Conservation (phyloP, 495 filamentous ascomycete species). For the Penicillium lagena region DNA sequence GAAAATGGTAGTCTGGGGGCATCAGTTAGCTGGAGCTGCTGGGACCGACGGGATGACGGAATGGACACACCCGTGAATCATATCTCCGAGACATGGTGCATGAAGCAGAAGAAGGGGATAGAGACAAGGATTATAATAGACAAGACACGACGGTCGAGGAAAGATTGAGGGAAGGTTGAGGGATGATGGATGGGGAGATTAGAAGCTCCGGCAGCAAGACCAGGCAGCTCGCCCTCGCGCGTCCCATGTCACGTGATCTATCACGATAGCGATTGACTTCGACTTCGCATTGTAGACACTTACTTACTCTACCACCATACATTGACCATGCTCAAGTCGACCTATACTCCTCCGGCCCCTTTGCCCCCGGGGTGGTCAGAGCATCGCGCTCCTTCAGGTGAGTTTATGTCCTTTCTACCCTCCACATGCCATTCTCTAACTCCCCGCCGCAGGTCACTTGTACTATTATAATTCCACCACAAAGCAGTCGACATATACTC, state of each 20-base stretch:
- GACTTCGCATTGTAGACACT: no score
- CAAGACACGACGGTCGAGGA: conserved; percentile 1
- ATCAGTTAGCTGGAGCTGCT: conserved; percentile 42
- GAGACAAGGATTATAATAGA: conserved; percentile 3
- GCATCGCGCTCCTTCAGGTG: conserved; percentile 82
- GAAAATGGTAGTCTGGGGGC: conserved; percentile 91
- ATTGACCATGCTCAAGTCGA: conserved; percentile 35
- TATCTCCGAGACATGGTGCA: conserved; percentile 90
- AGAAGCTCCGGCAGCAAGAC: conserved; percentile 16
- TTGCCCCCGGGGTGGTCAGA: conserved; percentile 83
- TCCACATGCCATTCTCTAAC: conserved; percentile 3
- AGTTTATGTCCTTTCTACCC: conserved; percentile 8
- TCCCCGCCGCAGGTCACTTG: conserved; percentile 52
- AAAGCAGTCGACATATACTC: conserved; percentile 80
- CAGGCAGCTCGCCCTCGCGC: conserved; percentile 44
- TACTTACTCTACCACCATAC: no score
- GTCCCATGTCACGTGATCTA: conserved; percentile 41
- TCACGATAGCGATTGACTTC: conserved; percentile 19
- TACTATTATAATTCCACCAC: conserved; percentile 89
- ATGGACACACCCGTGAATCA: conserved; percentile 77
- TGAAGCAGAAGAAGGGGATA: conserved; percentile 5
- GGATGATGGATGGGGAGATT: conserved; percentile 14
- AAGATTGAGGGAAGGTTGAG: not conserved
- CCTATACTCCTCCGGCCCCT: conserved; percentile 43
- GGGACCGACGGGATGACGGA: conserved; percentile 15